Conservation (phyloP, 441 rosid genomes). For the Hura crepitans region DNA sequence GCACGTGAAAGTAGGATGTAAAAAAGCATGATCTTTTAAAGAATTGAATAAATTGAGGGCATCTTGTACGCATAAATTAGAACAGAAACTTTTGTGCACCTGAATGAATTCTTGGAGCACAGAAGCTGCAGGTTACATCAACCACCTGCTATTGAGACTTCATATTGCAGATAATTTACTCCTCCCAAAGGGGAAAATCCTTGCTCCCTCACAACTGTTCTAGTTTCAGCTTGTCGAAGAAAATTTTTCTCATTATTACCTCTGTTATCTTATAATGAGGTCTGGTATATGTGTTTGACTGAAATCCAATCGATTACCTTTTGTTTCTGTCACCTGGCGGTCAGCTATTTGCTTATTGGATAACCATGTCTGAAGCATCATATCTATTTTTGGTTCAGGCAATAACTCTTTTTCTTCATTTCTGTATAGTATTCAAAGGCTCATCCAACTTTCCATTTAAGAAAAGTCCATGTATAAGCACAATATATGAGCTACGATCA, state of each 20-base stretch:
- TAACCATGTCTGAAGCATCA: constrained; percentile 68
- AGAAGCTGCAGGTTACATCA: constrained; percentile 7
- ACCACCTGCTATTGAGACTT: constrained; percentile 1
- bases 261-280: constrained; percentile 32
- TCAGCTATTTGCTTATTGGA: constrained; percentile 56
- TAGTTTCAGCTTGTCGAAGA: constrained; percentile 54
- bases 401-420: constrained; percentile 67
- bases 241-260: constrained; percentile 36
- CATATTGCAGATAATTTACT: constrained; percentile 23
- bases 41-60: not conserved
- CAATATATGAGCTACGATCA: constrained; percentile 72
- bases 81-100: constrained; percentile 24
- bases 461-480: constrained; percentile 83
- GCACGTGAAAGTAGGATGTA: not conserved
- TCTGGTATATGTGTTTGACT: constrained; percentile 22
- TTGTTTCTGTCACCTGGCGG: constrained; percentile 23
- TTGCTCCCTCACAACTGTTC: constrained; percentile 59
- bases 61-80: constrained; percentile 13
- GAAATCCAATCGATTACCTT: constrained; percentile 22
- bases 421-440: constrained; percentile 65
- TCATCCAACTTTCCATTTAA: constrained; percentile 76
- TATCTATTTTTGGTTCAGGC: constrained; percentile 65
- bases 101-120: constrained; percentile 9
- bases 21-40: not conserved
- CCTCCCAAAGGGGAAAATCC: constrained; percentile 65